Base-by-base conservation (phyloP, 108 stramenopile species). In the Seminavis robusta region DNA sequence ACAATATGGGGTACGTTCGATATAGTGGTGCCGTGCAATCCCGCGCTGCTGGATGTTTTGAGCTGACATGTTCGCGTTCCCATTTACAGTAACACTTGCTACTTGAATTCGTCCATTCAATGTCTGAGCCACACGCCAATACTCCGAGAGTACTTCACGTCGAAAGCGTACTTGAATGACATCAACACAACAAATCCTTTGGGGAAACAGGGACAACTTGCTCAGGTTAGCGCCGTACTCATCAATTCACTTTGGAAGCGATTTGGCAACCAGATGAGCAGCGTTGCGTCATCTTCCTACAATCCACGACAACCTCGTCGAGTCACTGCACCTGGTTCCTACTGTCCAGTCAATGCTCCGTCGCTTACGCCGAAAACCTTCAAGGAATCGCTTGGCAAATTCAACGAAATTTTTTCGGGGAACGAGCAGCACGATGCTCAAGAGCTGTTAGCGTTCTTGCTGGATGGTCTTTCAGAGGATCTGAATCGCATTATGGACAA, bases 371-470 rank as follows among this genome's bases (percentile, higher is more conserved):
- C 98, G 1, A 88, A 84, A 51, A 83, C 85, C 24, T 97, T 99
- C 81, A 95, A 95, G 69, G 79, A 86, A 13, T 84, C 86, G 2
- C 67, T 99, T 25, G 93, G 85, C 34, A 86, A 88, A 62, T 88
- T 94, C 59, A 94, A 92, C 56, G 90, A 89, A 20, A 79, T 87
- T 44, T 99, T 98, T 57, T 66, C 88, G 7, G 97, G 97, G 20
- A 94, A 92, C 52, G 95, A 96, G 53, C 98, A 99, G 67, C 97
- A 99, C 53, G 98, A 99, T 74, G 92, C 94, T 24, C 97, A 99
- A 80, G 98, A 98, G 52, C 68, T 98, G 33, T 77, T 97, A 19
- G 74, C 86, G 2, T 94, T 92, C 53, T 45, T 96, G 34, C 72
- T 99, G 9, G 93, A 73, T 45, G 96, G 96, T 26, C 76, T 99